phyloP scores from a whole-genome alignment of 2,329 filamentous ascomycete species.

The Penicillium sclerotiorum region DNA sequence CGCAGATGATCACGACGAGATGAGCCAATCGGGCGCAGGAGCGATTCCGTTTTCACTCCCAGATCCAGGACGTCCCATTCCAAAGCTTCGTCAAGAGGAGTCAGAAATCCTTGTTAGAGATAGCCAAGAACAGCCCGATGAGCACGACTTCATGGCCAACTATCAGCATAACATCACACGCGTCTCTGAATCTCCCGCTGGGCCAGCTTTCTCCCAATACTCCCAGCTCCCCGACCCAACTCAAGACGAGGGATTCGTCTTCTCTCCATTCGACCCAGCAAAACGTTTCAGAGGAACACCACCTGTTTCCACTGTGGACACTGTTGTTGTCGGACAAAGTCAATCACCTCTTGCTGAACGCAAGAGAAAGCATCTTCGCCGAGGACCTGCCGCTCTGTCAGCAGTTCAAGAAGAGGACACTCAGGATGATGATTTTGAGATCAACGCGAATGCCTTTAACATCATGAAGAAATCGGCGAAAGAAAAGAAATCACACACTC shows the following conservation, averaged over 20 bases:
- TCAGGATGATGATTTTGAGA: slow-evolving; percentile 39
- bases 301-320: slow-evolving; percentile 69
- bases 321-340: slow-evolving; percentile 58
- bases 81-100: slow-evolving; percentile 62
- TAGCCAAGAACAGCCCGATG: slow-evolving; percentile 53
- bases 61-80: slow-evolving; percentile 59
- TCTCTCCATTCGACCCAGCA: slow-evolving; percentile 70
- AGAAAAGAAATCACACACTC: slow-evolving; percentile 56
- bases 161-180: slow-evolving; percentile 37
- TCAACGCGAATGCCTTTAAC: slow-evolving; percentile 62
- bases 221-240: slow-evolving; percentile 75
- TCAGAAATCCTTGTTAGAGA: slow-evolving; percentile 64
- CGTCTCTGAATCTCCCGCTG: slow-evolving; percentile 40
- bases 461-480: slow-evolving; percentile 69
- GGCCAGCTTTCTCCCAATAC: slow-evolving; percentile 58
- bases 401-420: slow-evolving; percentile 44
- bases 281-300: slow-evolving; percentile 66
- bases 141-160: slow-evolving; percentile 48
- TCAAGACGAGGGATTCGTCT: slow-evolving; percentile 76
- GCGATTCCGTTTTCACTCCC: slow-evolving; percentile 51
- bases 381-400: slow-evolving; percentile 48
- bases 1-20: slow-evolving; percentile 61
- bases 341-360: slow-evolving; percentile 68
- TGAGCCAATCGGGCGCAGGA: slow-evolving; percentile 52
- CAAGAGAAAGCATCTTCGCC: slow-evolving; percentile 59